These are phyloP conservation scores for Basidioascus undulatus DNA, from an alignment of 768 basidiomycete species.

Conservation along the genomic window DNA sequence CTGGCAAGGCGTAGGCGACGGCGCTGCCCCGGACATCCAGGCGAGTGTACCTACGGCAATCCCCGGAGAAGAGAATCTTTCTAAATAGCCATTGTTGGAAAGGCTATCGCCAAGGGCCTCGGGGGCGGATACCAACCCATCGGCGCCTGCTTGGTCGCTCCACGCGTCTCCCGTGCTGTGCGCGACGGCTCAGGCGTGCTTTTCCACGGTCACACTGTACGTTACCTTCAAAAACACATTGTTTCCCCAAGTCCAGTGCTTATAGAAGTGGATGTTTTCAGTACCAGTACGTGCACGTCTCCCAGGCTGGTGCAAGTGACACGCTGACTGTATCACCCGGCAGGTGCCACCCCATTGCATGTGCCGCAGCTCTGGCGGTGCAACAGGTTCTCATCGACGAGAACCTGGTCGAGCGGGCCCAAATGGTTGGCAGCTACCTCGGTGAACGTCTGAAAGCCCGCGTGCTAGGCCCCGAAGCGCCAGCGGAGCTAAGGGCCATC, in stretches of 20 bases:
- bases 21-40: slow-evolving; percentile 56
- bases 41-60: too few relatives aligned
- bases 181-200: slow-evolving; percentile 22
- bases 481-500: slow-evolving; percentile 39
- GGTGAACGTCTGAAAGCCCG: slow-evolving; percentile 29
- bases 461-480: slow-evolving; percentile 30
- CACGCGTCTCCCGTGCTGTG: slow-evolving; percentile 44
- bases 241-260: too few relatives aligned
- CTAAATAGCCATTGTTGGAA: too few relatives aligned
- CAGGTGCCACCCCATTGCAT: slow-evolving; percentile 48
- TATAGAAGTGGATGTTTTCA: slow-evolving; percentile 48
- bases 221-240: too few relatives aligned
- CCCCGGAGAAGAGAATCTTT: too few relatives aligned
- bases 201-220: slow-evolving; percentile 8
- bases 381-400: slow-evolving; percentile 45
- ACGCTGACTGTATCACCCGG: neutral
- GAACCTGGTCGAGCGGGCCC: slow-evolving; percentile 41
- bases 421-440: slow-evolving; percentile 35
- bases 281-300: slow-evolving; percentile 32
- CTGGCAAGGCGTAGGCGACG: slow-evolving; percentile 65
- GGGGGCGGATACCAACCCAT: slow-evolving; percentile 62
- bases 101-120: slow-evolving; percentile 72
- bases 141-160: slow-evolving; percentile 54
- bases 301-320: neutral
- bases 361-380: slow-evolving; percentile 58